Evolutionary conservation across 768 basidiomycete species (phyloP), one percentile per base, ranked within the genome.

Genomic region (Jaapia argillacea): DNA sequence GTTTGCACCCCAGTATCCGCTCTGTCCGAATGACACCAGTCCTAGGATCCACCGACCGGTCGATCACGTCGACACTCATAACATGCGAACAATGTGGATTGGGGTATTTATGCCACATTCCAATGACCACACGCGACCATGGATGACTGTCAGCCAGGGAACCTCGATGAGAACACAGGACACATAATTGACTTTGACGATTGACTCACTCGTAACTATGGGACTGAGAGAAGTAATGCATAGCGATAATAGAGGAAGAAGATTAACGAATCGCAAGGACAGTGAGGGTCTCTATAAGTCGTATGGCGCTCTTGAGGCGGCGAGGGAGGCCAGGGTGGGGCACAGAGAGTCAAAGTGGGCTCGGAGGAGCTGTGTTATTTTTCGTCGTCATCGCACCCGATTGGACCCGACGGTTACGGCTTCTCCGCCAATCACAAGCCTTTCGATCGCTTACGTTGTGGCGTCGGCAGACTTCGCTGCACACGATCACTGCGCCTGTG

Each of bases 21-120:
- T 97, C 93, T 36, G 89, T 96, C 51, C 92, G 77, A 56, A 96
- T 84, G 51, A 94, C 75, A 24, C 93, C 93, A 6, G 87, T 91
- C 44, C 70, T 61, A 23, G 87, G 76, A 65, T 94, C 81, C 10
- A 94, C 72, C 10, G 81, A 74, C 49, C 92, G 81, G 66, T 90
- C 85, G 44, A 94, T 48, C 23, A 91, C 89, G 61, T 91, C 88
- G 57, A 91, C 75, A 50, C 84, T 85, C 51, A 89, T 69, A 51
- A 91, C 89, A 60, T 91, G 89, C 20, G 84, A 75, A 64, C 88
- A 90, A 55, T 85, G 85, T 42, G 90, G 84, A 60, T 94, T 94
- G 41, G 92, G 92, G 63, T 96, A 96, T 72, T 96, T 96, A 51
- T 84, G 81, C 85, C 89, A 92, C 74, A 94, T 86, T 50, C 86